Base-by-base conservation (phyloP, 2,329 filamentous ascomycete species). In the Neopestalotiopsis sp. region DNA sequence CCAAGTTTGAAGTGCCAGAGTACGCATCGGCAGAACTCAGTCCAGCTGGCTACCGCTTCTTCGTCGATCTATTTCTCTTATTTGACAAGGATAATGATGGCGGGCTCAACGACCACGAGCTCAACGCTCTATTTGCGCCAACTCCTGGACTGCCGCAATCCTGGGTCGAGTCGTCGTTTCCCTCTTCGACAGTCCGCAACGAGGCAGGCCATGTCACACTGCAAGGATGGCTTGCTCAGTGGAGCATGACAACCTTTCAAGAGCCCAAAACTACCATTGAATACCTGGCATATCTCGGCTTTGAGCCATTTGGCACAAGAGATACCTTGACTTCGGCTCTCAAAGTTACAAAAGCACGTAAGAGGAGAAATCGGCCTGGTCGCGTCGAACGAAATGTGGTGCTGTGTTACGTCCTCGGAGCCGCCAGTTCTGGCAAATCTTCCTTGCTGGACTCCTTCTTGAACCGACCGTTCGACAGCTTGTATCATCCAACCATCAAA, bases 181-280 rank as follows among this genome's bases (percentile, higher is more conserved):
- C 96, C 1, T 94, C 93, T 0, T 97, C 94, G 30, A 98, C 96
- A 0, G 95, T 98, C 20, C 91, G 94, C 57, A 98, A 98, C 77
- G 96, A 99, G 81, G 94, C 94, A 9, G 96, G 96, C 0, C 90
- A 98, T 78, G 95, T 99, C 71, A 99, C 96, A 1, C 85, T 99
- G 4, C 96, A 99, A 80, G 96, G 96, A 1, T 99, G 96, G 96
- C 88, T 99, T 49, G 96, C 96, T 4, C 96, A 99, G 76, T 99
- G 96, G 96, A 98, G 95, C 78, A 99, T 99, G 96, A 99, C 96
- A 0, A 99, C 96, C 0, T 99, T 98, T 75, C 90, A 97, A 70
- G 95, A 97, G 68, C 95, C 96, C 13, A 97, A 96, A 78, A 98
- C 94, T 0, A 98, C 96, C 0, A 86, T 99, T 4, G 95, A 97